Evolutionary conservation across 169 alveolate genomes (phyloP), one percentile per base, ranked within the genome.

Genomic region (Theileria annulata): DNA sequence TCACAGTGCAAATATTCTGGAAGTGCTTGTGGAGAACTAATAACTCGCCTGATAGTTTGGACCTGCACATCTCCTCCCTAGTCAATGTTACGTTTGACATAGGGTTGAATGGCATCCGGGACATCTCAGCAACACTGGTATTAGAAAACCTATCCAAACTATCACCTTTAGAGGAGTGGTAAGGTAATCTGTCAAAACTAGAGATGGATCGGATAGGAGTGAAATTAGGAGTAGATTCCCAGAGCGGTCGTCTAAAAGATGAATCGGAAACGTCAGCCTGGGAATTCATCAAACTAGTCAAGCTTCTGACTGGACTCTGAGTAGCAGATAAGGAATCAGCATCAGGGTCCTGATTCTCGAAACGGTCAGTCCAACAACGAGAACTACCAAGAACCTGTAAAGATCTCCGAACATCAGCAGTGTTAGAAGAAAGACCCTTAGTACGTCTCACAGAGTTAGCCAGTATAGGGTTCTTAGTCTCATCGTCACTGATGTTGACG

Each of bases 291-390:
- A 49, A n/a, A 19, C 71, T 71, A n/a, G 49, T 37, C 64, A 80
- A 58, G 54, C 79, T 80, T 49, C 88, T 75, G 47, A 80, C 51
- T 0, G 88, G 88, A 23, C 83, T 80, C 69, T 73, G 88, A 67
- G 83, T 62, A 21, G 88, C 83, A 35, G 63, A 54, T 17, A 66
- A 6, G 10, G 74, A 79, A 51, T 72, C 82, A 51, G 69, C 86
- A 27, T 64, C 82, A n/a, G 33, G 42, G 1, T 27, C 62, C 19
- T 80, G 78, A 2, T 59, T 74, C 63, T 42, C 63, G 25, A 66
- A 66, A 25, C 35, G 59, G 60, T 80, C 88, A 31, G 88, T 80
- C 88, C 88, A 80, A 28, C 88, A 80, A n/a, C 88, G 72, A 10
- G 88, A 63, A 25, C 58, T 56, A 25, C 88, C 84, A 3, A 80